phyloP scores from a whole-genome alignment of 306 rosid species.

The Begonia fuchsioides region DNA sequence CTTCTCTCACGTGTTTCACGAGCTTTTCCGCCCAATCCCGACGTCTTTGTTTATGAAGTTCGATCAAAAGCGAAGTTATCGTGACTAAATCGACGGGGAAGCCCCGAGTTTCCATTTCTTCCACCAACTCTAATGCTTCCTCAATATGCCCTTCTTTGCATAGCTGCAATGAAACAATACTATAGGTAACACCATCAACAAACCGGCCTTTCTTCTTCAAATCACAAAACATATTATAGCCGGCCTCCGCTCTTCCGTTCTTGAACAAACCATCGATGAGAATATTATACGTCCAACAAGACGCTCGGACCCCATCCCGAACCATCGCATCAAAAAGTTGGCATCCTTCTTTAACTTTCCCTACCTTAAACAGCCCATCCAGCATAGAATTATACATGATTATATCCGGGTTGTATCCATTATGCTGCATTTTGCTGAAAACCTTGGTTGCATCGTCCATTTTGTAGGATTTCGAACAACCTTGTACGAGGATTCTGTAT shows the following conservation, averaged over 20 bases:
- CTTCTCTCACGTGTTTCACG: slow-evolving; percentile 68
- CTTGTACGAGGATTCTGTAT: slow-evolving; percentile 50
- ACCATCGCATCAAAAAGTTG: slow-evolving; percentile 80
- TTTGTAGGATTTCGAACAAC: slow-evolving; percentile 44
- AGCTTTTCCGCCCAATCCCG: slow-evolving; percentile 83
- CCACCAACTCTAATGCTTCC: slow-evolving; percentile 58
- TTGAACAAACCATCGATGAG: slow-evolving; percentile 59
- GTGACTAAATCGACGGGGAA: slow-evolving; percentile 70
- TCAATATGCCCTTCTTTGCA: slow-evolving; percentile 63
- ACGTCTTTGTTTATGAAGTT: slow-evolving; percentile 45
- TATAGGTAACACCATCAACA: slow-evolving; percentile 68
- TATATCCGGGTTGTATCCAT: slow-evolving; percentile 34
- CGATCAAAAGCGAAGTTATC: slow-evolving; percentile 52
- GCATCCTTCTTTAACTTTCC: slow-evolving; percentile 51
- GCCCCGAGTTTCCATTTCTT: slow-evolving; percentile 88
- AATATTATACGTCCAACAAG: slow-evolving; percentile 64
- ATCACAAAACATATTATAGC: slow-evolving; percentile 61
- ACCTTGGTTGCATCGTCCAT: slow-evolving; percentile 43
- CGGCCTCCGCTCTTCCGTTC: slow-evolving; percentile 80
- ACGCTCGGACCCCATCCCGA: slow-evolving; percentile 55
- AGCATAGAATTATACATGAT: slow-evolving; percentile 61
- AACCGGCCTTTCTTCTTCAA: slow-evolving; percentile 77
- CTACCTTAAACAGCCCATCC: slow-evolving; percentile 61
- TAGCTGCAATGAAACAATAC: slow-evolving; percentile 61
- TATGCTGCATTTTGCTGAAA: slow-evolving; percentile 50